Evolutionary conservation across 2,329 filamentous ascomycete species (phyloP), one percentile per base, ranked within the genome.

Genomic region (Teratosphaeria zuluensis): DNA sequence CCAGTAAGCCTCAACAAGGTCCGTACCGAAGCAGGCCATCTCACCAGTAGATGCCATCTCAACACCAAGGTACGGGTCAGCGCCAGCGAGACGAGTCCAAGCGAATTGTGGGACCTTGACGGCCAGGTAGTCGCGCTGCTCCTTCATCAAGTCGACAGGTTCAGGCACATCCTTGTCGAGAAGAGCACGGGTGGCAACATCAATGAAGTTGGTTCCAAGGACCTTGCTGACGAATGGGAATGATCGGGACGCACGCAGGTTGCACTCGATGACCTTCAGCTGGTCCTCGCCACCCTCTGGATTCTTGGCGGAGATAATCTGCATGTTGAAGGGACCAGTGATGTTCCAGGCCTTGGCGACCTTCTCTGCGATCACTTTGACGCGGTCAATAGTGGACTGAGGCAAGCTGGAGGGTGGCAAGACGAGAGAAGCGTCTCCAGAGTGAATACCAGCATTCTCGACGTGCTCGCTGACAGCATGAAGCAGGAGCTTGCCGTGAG

Each of bases 301-400:
- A 69, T 88, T 80, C 12, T 89, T 81, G 38, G 89, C 90, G 80
- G 95, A 95, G 83, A 99, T 97, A 76, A 99, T 95, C 74, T 99
- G 94, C 92, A 99, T 97, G 83, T 99, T 99, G 85, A 97, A 99
- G 60, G 94, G 94, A 58, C 94, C 94, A 21, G 91, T 97, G 74
- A 97, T 97, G 71, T 83, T 91, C 90, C 92, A 96, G 54, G 94
- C 94, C 77, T 94, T 89, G 65, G 94, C 94, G 56, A 99, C 92
- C 83, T 96, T 97, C 75, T 92, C 77, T 16, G 94, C 92, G 68
- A 99, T 97, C 67, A 90, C 90, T 84, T 96, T 97, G 71, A 96
- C 84, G 61, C 94, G 90, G 64, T 83, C 84, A 83, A 96, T 88
- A 65, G 87, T 88, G 59, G 76, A 77, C 66, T 87, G 80, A 64